Evolutionary conservation across 1,139 yeast genomes (phyloP), one percentile per base, ranked within the genome.

Genomic region (Taphrina wiesneri): DNA sequence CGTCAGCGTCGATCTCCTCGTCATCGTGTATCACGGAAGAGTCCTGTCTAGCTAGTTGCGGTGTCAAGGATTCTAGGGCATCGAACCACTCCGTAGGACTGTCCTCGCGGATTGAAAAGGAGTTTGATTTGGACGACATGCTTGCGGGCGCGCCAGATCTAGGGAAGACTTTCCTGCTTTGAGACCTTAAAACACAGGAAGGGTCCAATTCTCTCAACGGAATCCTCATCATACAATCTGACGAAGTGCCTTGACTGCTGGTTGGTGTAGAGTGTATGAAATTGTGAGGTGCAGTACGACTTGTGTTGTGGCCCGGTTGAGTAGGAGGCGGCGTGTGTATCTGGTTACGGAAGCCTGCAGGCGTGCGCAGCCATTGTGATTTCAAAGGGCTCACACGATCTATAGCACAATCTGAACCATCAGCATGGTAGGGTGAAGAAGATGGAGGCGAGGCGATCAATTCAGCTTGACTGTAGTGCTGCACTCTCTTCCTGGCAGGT

Each of bases 1-100:
- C 21, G 15, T 32, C 56, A n/a, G 13, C 43, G 1, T 9, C 17
- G 2, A 1, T 7, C 49, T 21, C n/a, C n/a, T 45, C 49, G 21
- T 45, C 49, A 2, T 15, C 26, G 17, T 45, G 28, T 11, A 45
- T 45, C 28, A 7, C 1, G 2, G 23, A 2, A 23, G 49, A 21
- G 4, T 28, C 28, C 49, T 21, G n/a, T n/a, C 43, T 39, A 13
- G 9, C 28, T 5, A 19, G 28, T 21, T 19, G 49, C 4, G 49
- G 49, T 1, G 28, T 45, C 1, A 45, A 9, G 1, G 54, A 11
- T 17, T 49, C 54, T 2, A 28, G 17, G 13, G 54, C 54, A 49
- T 49, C 54, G 39, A 28, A 30, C 54, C 54, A 49, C 4, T 45
- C 49, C 1, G 25, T 45, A 9, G 49, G 49, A 23, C 49, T 45